Base-by-base conservation (phyloP, 164 flowering plant species). In the Tinospora cordifolia region DNA sequence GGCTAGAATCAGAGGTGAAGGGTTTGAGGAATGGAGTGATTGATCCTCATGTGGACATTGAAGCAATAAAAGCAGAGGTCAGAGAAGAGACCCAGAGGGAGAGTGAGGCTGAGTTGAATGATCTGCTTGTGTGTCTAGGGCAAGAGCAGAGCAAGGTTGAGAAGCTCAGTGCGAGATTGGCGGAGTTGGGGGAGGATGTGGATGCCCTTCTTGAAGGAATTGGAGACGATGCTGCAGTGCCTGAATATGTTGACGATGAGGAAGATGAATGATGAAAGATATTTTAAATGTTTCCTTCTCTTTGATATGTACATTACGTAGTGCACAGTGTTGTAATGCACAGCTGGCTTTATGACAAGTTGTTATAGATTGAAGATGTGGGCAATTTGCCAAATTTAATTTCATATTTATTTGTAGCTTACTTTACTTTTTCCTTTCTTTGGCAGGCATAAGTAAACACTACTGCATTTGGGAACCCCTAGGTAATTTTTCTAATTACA, bases 101-200 rank as follows among this genome's bases (percentile, higher is more conserved):
- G 76, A 88, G 97, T 49, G 98, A 95, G 68, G 90, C 81, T 5
- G 99, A 95, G 73, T 73, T 92, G 74, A 92, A 79, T 44, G 99
- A 95, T 75, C 78, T 95, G 75, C 86, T 95, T 0, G 97, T 92
- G 9, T 94, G 99, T 74, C 85, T 92, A 27, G 99, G 99, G 66
- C 99, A 95, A 81, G 98, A 95, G 76, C 98, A 95, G 80, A 91
- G 90, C 80, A 89, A 83, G 75, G 98, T 89, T 44, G 99, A 95
- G 71, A 90, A 75, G 76, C 85, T 95, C 58, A 85, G 87, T 71
- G 80, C 87, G 17, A 88, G 89, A 79, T 72, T 95, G 73, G 22
- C 74, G 41, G 97, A 95, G 70, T 74, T 95, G 36, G 98, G 99
- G 5, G 99, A 86, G 75, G 98, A 92, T 69, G 93, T 95, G 0